Evolutionary conservation across 2,329 filamentous ascomycete species (phyloP).

Genomic region (Alternaria sp.): DNA sequence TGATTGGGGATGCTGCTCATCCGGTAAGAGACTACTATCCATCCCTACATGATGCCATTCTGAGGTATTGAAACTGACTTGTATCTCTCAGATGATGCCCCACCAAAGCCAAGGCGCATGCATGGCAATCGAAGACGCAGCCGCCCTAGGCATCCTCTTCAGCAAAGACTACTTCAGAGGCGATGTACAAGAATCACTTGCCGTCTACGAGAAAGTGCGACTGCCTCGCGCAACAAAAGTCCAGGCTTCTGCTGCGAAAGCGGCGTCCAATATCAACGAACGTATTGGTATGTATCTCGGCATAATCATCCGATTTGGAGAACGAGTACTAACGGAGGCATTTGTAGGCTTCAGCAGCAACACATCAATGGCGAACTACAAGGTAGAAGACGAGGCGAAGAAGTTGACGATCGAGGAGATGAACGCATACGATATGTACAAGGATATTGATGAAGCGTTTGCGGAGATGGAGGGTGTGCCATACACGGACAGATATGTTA

Average conservation of each 20-base stretch:
- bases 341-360: slow-evolving; percentile 63
- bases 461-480: slow-evolving; percentile 16
- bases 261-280: slow-evolving; percentile 50
- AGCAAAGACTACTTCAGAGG: slow-evolving; percentile 53
- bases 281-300: slow-evolving; percentile 47
- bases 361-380: slow-evolving; percentile 62
- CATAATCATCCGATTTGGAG: not conserved
- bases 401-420: slow-evolving; percentile 73
- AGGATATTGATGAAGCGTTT: slow-evolving; percentile 23
- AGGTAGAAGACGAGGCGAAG: slow-evolving; percentile 65
- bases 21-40: slow-evolving; percentile 53
- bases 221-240: slow-evolving; percentile 49
- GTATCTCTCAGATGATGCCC: slow-evolving; percentile 64
- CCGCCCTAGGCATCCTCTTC: slow-evolving; percentile 68
- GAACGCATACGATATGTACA: slow-evolving; percentile 54
- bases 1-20: slow-evolving; percentile 71
- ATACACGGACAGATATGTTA: slow-evolving; percentile 10
- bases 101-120: slow-evolving; percentile 73
- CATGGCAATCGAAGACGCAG: slow-evolving; percentile 72
- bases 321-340: not conserved
- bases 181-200: slow-evolving; percentile 40
- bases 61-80: not conserved
- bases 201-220: slow-evolving; percentile 46
- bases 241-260: slow-evolving; percentile 46
- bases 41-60: not conserved